Conservation (phyloP, 208 protist species). For the Trichomonas vaginalis region DNA sequence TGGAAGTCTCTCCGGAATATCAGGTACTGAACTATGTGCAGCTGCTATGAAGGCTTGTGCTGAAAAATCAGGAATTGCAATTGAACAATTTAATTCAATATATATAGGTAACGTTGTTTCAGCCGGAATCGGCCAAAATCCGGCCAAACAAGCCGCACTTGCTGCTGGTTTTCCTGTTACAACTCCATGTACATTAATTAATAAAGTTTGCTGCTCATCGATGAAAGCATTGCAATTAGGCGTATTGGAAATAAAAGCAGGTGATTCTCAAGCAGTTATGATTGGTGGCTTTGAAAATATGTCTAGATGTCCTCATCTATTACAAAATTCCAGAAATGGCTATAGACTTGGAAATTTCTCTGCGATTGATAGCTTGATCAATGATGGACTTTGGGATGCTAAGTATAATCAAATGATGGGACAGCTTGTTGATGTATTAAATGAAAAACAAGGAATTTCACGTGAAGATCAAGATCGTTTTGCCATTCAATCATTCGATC, state of each 20-base stretch:
- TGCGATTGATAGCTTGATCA: constrained; percentile 44
- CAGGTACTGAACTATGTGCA: constrained; percentile 31
- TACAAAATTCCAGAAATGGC: constrained; percentile 39
- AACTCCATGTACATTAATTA: constrained; percentile 34
- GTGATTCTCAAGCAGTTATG: constrained; percentile 28
- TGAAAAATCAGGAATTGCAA: background rate
- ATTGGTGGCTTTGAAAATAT: constrained; percentile 54
- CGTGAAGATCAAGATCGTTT: constrained; percentile 67
- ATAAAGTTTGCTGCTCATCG: constrained; percentile 41
- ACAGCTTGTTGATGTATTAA: constrained; percentile 55
- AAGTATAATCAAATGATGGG: constrained; percentile 57
- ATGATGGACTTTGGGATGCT: constrained; percentile 57
- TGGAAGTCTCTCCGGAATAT: constrained; percentile 25
- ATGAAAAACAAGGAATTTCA: constrained; percentile 59
- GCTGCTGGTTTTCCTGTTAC: constrained; percentile 26
- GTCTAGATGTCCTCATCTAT: constrained; percentile 53
- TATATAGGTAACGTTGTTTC: constrained; percentile 36
- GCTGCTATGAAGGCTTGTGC: constrained; percentile 27
- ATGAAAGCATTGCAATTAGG: constrained; percentile 38
- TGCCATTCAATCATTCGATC: constrained; percentile 62
- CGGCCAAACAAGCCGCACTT: constrained; percentile 34
- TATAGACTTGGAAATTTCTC: constrained; percentile 8
- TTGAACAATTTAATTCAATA: constrained; percentile 27
- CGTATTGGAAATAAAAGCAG: constrained; percentile 23
- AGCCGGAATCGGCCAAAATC: constrained; percentile 35